phyloP scores from a whole-genome alignment of 2,329 filamentous ascomycete genomes.

The Colletotrichum sp. region DNA sequence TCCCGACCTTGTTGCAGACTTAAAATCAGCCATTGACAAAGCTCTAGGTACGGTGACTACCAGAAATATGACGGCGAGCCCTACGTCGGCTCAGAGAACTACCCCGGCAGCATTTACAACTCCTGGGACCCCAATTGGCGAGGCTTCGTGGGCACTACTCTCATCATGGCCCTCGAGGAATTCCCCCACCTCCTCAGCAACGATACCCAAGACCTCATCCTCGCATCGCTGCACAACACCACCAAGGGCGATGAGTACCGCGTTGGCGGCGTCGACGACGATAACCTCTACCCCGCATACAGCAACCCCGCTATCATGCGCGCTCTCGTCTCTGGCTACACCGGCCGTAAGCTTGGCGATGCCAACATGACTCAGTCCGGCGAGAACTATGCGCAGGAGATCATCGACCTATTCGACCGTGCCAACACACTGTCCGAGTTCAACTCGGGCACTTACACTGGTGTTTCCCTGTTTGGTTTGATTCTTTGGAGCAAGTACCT shows the following conservation, averaged over 20 bases:
- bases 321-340: conserved; percentile 65
- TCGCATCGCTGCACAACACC: conserved; percentile 58
- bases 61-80: conserved; percentile 63
- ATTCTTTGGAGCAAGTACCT: conserved; percentile 66
- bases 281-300: conserved; percentile 68
- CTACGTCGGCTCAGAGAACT: conserved; percentile 54
- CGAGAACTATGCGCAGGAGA: conserved; percentile 58
- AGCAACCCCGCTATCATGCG: conserved; percentile 68
- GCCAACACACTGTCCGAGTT: conserved; percentile 66
- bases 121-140: conserved; percentile 71
- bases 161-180: conserved; percentile 65
- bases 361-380: conserved; percentile 63
- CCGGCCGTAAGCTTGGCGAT: conserved; percentile 56
- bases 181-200: conserved; percentile 51
- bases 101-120: conserved; percentile 57
- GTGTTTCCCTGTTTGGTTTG: conserved; percentile 64
- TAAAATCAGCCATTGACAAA: conserved; percentile 16
- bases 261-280: conserved; percentile 62
- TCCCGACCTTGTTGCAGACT: not conserved
- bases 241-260: conserved; percentile 66
- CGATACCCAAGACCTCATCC: conserved; percentile 45
- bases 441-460: conserved; percentile 67
- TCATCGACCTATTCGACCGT: conserved; percentile 61
- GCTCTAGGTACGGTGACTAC: conserved; percentile 51
- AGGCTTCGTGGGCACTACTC: conserved; percentile 64